Percentiles rank a stretch among this genome's conserved stretches.
Conservation (phyloP, 2,329 filamentous ascomycete species). For the Talaromyces marneffei region DNA sequence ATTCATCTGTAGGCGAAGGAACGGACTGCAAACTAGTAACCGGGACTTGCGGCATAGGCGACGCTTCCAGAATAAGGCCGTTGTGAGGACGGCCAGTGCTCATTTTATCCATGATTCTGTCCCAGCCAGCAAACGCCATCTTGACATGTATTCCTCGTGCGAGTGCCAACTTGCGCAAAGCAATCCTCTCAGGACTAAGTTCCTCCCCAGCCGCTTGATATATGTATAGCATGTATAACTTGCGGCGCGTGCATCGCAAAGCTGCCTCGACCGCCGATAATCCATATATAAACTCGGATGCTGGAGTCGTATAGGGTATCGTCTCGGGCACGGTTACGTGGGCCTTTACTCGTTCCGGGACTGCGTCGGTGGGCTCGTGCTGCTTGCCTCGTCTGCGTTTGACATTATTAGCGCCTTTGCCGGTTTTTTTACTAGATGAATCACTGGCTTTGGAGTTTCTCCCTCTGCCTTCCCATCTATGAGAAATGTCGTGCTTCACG, state of each 20-base stretch:
- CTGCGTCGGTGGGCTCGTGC: constrained; percentile 18
- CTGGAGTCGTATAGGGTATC: constrained; percentile 71
- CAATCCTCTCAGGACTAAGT: constrained; percentile 35
- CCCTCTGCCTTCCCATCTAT: background rate
- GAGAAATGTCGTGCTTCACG: background rate
- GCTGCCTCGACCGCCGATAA: constrained; percentile 74
- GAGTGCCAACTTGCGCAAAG: constrained; percentile 36
- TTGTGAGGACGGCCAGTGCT: constrained; percentile 80
- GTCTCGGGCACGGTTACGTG: constrained; percentile 36
- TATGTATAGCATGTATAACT: constrained; percentile 80
- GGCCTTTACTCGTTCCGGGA: constrained; percentile 29
- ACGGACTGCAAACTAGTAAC: constrained; percentile 54
- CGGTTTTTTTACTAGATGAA: background rate
- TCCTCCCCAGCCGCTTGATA: constrained; percentile 55
- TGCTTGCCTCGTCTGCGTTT: constrained; percentile 10
- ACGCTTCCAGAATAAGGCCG: constrained; percentile 80
- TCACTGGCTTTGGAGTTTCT: background rate
- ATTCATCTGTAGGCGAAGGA: constrained; percentile 39
- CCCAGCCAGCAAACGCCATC: constrained; percentile 55
- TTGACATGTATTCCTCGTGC: constrained; percentile 49
- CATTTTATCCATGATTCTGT: constrained; percentile 75
- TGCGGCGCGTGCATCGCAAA: constrained; percentile 61
- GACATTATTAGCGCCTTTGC: constrained; percentile 1
- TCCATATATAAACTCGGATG: constrained; percentile 88
- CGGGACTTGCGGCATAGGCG: constrained; percentile 68